A percentile compares a stretch with the other conserved stretches of the same genome.
These are phyloP conservation scores for Quercus alba DNA, from an alignment of 306 rosid genomes.

Conservation along the genomic window DNA sequence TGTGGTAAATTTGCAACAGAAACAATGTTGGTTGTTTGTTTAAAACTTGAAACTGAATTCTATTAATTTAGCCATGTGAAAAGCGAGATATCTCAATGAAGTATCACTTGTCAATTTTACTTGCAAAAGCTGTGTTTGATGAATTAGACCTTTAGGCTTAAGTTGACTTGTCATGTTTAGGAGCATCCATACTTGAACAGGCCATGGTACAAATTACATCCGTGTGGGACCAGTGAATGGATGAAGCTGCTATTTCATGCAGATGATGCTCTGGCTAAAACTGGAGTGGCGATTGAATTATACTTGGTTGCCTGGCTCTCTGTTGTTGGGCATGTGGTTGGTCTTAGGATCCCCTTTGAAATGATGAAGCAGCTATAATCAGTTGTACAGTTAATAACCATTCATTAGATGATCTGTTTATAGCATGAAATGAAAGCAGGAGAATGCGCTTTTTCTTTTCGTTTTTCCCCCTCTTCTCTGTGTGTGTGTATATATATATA, in stretches of 20 bases:
- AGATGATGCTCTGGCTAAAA: conserved; percentile 31
- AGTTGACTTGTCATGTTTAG: conserved; percentile 22
- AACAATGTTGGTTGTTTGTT: neutral
- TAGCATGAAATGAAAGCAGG: too few species aligned
- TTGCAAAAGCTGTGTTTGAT: neutral
- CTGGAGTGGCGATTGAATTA: conserved; percentile 32
- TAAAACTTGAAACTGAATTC: neutral
- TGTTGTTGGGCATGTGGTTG: conserved; percentile 77
- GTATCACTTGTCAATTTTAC: neutral
- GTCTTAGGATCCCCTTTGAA: conserved; percentile 55
- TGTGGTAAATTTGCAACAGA: neutral
- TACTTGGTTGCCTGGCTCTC: conserved; percentile 80
- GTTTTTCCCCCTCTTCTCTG: too few species aligned
- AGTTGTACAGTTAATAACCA: neutral
- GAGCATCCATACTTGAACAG: conserved; percentile 86
- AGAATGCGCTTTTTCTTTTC: too few species aligned
- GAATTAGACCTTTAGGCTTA: neutral
- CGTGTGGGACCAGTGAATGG: conserved; percentile 91
- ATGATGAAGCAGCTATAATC: conserved; percentile 29
- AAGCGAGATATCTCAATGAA: neutral
- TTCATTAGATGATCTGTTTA: neutral
- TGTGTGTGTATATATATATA: too few species aligned
- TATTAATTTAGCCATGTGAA: neutral
- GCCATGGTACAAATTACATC: conserved; percentile 91
- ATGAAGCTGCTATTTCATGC: conserved; percentile 64